These are phyloP conservation scores for Kwoniella botswanensis DNA, from an alignment of 768 basidiomycete genomes.

Conservation along the genomic window DNA sequence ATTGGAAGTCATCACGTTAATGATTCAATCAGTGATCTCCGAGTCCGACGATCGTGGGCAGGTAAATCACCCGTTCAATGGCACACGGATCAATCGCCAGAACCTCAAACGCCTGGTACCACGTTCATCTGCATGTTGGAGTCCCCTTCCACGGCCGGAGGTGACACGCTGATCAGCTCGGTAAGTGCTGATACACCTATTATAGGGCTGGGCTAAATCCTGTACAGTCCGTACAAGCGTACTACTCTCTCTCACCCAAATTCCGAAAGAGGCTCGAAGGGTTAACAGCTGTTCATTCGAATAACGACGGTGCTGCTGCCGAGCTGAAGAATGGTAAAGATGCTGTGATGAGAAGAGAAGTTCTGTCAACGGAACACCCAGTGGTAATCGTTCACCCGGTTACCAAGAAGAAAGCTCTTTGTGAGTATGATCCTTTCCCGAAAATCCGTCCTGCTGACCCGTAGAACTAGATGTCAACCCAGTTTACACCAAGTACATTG, in stretches of 20 bases:
- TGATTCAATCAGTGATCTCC: background rate
- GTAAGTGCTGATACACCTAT: background rate
- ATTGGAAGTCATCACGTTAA: background rate
- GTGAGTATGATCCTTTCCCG: background rate
- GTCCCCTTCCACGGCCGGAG: conserved; percentile 5
- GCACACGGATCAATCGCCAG: conserved; percentile 10
- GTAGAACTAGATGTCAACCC: conserved; percentile 7
- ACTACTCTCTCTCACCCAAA: conserved; percentile 10
- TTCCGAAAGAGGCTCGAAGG: conserved; percentile 17
- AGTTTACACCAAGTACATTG: conserved; percentile 15
- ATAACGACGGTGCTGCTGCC: conserved; percentile 1
- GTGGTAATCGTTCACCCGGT: conserved; percentile 16
- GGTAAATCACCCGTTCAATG: background rate
- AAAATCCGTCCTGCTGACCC: background rate
- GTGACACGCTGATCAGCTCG: conserved; percentile 15
- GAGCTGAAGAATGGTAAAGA: conserved; percentile 10
- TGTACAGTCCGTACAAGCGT: conserved; percentile 7
- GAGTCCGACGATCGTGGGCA: conserved; percentile 1
- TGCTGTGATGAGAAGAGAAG: conserved; percentile 4
- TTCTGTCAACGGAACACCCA: conserved; percentile 1
- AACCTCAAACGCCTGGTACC: conserved; percentile 3
- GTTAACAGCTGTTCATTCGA: conserved; percentile 2
- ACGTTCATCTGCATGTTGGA: conserved; percentile 12
- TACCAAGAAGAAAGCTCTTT: conserved; percentile 14
- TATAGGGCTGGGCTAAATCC: background rate